phyloP scores from a whole-genome alignment of 2,329 filamentous ascomycete genomes.

The Colletotrichum sp. region DNA sequence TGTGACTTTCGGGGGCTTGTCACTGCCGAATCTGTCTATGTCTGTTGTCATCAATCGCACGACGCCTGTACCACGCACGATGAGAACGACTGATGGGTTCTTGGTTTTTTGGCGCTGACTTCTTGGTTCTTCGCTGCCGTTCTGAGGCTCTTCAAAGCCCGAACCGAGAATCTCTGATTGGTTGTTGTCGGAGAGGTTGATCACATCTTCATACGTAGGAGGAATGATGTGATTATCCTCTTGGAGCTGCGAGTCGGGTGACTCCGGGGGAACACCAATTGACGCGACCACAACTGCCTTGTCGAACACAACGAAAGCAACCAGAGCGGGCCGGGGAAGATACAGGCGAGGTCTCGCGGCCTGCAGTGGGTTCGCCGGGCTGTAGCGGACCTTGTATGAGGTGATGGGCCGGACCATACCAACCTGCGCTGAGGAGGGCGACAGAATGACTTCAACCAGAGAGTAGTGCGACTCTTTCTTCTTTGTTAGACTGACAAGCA shows the following conservation, averaged over 20 bases:
- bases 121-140: conserved; percentile 50
- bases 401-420: conserved; percentile 72
- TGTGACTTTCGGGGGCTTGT: conserved; percentile 68
- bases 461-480: conserved; percentile 68
- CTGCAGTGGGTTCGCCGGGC: conserved; percentile 43
- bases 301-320: conserved; percentile 83
- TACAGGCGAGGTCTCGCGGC: conserved; percentile 68
- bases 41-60: conserved; percentile 65
- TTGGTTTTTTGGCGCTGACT: conserved; percentile 61
- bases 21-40: conserved; percentile 63
- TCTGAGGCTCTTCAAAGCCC: conserved; percentile 64
- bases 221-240: conserved; percentile 68
- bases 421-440: conserved; percentile 57
- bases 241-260: conserved; percentile 78
- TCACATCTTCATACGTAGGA: conserved; percentile 81
- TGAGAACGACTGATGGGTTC: conserved; percentile 65
- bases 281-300: conserved; percentile 80
- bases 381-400: conserved; percentile 63
- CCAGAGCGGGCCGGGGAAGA: conserved; percentile 78
- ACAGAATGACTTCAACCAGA: conserved; percentile 74
- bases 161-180: conserved; percentile 69
- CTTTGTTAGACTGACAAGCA: conserved; percentile 63
- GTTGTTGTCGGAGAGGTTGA: conserved; percentile 76
- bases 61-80: conserved; percentile 67
- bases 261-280: conserved; percentile 69